A percentile compares a stretch with the other conserved stretches of the same genome.
These are phyloP conservation scores for Penicillium polonicum DNA, from an alignment of 2,329 filamentous ascomycete genomes.

Conservation along the genomic window DNA sequence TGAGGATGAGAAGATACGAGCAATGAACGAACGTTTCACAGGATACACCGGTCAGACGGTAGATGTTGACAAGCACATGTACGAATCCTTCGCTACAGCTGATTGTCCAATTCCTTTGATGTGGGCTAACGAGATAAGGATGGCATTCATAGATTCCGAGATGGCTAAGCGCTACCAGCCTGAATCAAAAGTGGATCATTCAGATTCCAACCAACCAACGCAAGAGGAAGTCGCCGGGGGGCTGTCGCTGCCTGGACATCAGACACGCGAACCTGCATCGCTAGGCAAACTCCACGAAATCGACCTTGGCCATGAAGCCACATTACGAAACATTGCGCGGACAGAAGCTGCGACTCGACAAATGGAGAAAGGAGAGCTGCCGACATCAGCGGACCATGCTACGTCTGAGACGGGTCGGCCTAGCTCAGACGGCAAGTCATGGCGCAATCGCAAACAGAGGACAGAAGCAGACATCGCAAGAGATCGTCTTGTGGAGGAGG, in stretches of 20 bases:
- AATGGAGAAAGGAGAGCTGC: constrained; percentile 33
- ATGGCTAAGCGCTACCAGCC: constrained; percentile 55
- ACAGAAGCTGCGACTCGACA: constrained; percentile 47
- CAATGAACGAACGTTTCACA: constrained; percentile 55
- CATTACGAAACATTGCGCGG: constrained; percentile 44
- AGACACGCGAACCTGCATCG: constrained; percentile 50
- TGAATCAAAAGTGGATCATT: constrained; percentile 18
- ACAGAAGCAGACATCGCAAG: constrained; percentile 54
- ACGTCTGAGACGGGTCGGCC: constrained; percentile 33
- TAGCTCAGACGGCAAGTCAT: constrained; percentile 45
- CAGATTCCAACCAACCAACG: constrained; percentile 6
- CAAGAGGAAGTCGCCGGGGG: constrained; percentile 13
- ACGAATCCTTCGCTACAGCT: constrained; percentile 38
- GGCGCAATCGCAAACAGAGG: constrained; percentile 47
- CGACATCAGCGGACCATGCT: constrained; percentile 20
- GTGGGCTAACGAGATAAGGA: constrained; percentile 62
- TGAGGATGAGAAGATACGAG: constrained; percentile 38
- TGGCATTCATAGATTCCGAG: constrained; percentile 66
- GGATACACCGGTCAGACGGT: constrained; percentile 58
- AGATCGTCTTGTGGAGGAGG: constrained; percentile 56
- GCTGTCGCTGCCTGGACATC: constrained; percentile 25
- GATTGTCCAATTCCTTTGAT: constrained; percentile 15
- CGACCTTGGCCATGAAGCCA: constrained; percentile 51
- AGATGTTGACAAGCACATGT: constrained; percentile 64
- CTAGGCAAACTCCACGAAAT: constrained; percentile 58